Base-by-base conservation (phyloP, 768 basidiomycete species). In the Boletus pseudopeckii region DNA sequence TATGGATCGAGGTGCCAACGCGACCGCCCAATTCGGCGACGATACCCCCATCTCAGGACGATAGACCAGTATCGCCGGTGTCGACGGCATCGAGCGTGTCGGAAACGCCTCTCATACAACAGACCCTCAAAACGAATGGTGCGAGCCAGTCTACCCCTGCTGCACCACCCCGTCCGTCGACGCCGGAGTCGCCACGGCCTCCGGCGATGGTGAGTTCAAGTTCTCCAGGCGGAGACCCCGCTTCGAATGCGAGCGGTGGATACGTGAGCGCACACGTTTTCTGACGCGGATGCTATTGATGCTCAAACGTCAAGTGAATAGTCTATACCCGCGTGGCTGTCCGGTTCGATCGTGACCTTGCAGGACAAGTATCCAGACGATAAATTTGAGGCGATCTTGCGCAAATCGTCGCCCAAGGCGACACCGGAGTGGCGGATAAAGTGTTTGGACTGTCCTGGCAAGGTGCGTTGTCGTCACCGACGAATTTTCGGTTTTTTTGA, bases 361-460 rank as follows among this genome's bases (percentile, higher is more conserved):
- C 83, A 86, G 62, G 69, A 73, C 9, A 81, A 78, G 70, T 95
- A 91, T 65, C 85, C 86, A 2, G 80, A 90, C 56, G 95, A 98
- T 69, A 81, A 69, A 54, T 95, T 98, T 60, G 88, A 91, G 60
- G 81, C 89, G 17, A 83, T 90, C 32, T 72, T 84, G 33, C 80
- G 83, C 30, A 86, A 83, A 63, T 73, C 79, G 7, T 75, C 76
- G 30, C 75, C 80, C 41, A 76, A 74, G 13, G 77, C 75, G n/a
- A 70, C 75, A 22, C 80, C 82, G 6, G 93, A 96, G 70, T 98
- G 95, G 94, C 81, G 92, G 17, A 80, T 96, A 65, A 93, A 88
- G 70, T 97, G 93, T 68, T 65, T 84, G 59, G 93, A 97, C 69
- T 95, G 93, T 71, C 93, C 93, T 60, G 92, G 92, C 64, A 96